Evolutionary conservation across 257 asterid species (phyloP), one percentile per base, ranked within the genome.

Genomic region (Ilex aquifolium): DNA sequence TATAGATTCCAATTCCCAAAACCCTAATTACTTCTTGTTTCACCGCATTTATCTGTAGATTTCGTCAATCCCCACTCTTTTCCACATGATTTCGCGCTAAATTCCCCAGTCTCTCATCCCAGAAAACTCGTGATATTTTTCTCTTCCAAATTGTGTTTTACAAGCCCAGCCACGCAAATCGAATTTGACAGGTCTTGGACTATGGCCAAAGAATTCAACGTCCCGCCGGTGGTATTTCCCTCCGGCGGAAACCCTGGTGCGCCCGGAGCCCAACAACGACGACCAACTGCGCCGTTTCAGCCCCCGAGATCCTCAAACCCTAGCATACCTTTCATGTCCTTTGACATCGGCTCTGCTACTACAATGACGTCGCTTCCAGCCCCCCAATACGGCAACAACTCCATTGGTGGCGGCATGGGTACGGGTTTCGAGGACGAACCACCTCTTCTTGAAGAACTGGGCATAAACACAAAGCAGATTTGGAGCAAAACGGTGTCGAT

Each of bases 271-370:
- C 95, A 90, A 64, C 96, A 95, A 39, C 96, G 95, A 32, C 79
- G 76, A 31, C 96, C 98, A 12, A 76, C 92, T 13, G 92, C 96
- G 29, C 98, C 96, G 29, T 91, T 88, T 70, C 98, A 91, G 67
- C 94, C 95, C 1, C 77, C 87, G 2, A 80, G 80, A 63, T 75
- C 90, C n/a, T 76, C 96, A 0, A 86, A 79, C 69, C 77, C 91
- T 42, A 60, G 74, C 52, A 81, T 88, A 32, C 96, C 96, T 8
- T 91, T 91, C 81, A 85, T 91, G 85, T 86, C 98, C 10, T 88
- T 91, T 77, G 96, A 91, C 68, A 69, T 86, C 40, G 76, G 74
- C 55, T 83, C 95, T 56, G 93, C 90, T 54, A 79, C 88, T 32
- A 87, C 91, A 12, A 79, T 95, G 60, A 78, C 91, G 44, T 86